phyloP scores from a whole-genome alignment of 306 rosid species.

The Elaeagnus macrophylla region DNA sequence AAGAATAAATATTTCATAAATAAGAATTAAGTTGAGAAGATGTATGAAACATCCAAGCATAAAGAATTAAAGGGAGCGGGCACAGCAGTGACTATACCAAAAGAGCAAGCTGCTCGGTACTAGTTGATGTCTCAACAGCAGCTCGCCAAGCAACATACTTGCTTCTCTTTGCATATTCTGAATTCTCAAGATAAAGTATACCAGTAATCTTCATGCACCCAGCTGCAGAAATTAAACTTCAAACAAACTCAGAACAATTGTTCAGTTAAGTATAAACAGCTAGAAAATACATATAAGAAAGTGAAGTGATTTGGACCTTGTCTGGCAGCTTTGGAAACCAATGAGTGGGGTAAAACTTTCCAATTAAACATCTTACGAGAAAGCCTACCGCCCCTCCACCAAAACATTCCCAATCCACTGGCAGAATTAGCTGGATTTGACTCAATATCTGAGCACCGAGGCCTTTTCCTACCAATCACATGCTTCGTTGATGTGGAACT shows the following conservation, averaged over 20 bases:
- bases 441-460: conserved; percentile 51
- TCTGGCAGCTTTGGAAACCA: conserved; percentile 85
- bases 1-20: not conserved
- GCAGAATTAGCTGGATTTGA: conserved; percentile 48
- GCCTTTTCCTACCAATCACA: conserved; percentile 53
- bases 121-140: conserved; percentile 74
- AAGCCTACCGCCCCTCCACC: conserved; percentile 98
- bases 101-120: conserved; percentile 81
- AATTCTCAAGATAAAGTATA: conserved; percentile 78
- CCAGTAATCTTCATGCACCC: conserved; percentile 80
- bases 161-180: conserved; percentile 85
- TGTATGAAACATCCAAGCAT: conserved; percentile 12
- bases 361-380: conserved; percentile 80
- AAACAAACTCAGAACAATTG: conserved; percentile 39
- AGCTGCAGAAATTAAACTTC: conserved; percentile 56
- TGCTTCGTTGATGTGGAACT: conserved; percentile 52
- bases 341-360: conserved; percentile 65
- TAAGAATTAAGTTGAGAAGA: not conserved
- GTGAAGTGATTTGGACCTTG: conserved; percentile 62
- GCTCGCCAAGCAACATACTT: conserved; percentile 77
- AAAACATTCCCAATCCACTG: conserved; percentile 69
- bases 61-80: conserved; percentile 13
- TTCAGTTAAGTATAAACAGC: conserved; percentile 28
- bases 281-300: conserved; percentile 19
- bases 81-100: conserved; percentile 45